phyloP scores from a whole-genome alignment of 768 basidiomycete genomes.

The Cystobasidium onofrii region DNA sequence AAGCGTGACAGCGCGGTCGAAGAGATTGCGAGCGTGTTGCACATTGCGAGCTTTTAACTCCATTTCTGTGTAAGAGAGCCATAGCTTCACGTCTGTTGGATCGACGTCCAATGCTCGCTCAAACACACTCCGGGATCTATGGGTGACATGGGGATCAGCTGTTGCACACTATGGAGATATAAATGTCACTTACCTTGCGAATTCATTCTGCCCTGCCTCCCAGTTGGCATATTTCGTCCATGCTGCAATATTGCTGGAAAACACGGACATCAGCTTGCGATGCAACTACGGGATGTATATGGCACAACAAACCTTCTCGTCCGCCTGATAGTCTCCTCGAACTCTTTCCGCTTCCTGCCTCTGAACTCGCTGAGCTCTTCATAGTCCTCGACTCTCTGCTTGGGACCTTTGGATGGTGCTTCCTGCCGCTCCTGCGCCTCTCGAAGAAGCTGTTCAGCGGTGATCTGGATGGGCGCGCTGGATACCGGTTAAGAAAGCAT shows the following conservation, averaged over 20 bases:
- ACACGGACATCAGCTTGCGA: neutral
- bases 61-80: conserved; percentile 93
- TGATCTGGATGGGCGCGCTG: conserved; percentile 58
- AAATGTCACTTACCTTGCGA: conserved; percentile 54
- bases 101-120: conserved; percentile 97
- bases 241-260: conserved; percentile 46
- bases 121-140: conserved; percentile 74
- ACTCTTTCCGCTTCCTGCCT: conserved; percentile 77
- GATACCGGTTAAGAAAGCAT: neutral
- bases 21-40: conserved; percentile 91
- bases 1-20: conserved; percentile 91
- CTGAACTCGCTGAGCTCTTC: conserved; percentile 73
- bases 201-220: conserved; percentile 94
- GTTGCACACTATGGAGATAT: neutral
- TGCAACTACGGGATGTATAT: neutral
- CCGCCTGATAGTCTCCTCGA: conserved; percentile 62
- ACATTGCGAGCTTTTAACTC: conserved; percentile 97
- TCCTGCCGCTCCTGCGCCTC: conserved; percentile 99
- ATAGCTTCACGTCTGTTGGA: conserved; percentile 75
- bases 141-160: neutral
- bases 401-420: conserved; percentile 78
- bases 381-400: conserved; percentile 91
- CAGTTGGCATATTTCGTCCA: conserved; percentile 54
- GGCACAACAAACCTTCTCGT: conserved; percentile 38
- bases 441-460: conserved; percentile 91